Conservation (phyloP, 495 filamentous ascomycete species). For the Neurospora sp. region DNA sequence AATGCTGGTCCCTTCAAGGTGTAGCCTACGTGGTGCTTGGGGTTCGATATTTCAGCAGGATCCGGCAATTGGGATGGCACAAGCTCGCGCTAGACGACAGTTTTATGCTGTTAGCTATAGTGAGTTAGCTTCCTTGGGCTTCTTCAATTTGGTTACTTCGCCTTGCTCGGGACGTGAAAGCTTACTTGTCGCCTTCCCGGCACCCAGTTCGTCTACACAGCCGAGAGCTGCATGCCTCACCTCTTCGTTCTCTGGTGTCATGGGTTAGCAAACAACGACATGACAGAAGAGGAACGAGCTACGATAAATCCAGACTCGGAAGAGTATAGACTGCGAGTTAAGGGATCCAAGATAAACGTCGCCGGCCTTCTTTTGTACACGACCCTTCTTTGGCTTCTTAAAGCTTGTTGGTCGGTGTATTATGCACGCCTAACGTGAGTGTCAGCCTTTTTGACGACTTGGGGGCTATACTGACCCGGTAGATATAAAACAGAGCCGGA, state of each 20-base stretch:
- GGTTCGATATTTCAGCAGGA: constrained; percentile 17
- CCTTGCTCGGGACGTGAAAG: neutral
- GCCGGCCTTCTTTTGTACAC: constrained; percentile 48
- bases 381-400: constrained; percentile 44
- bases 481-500: constrained; percentile 23
- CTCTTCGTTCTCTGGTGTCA: constrained; percentile 17
- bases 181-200: constrained; percentile 3
- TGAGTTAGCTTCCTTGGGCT: constrained; percentile 19
- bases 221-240: constrained; percentile 25
- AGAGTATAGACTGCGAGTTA: constrained; percentile 40
- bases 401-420: constrained; percentile 49
- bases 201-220: constrained; percentile 27
- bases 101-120: constrained; percentile 43
- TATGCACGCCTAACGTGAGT: constrained; percentile 45
- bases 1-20: constrained; percentile 23
- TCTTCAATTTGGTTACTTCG: neutral
- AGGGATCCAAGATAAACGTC: constrained; percentile 48
- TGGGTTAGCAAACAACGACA: constrained; percentile 41
- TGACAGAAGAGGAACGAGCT: constrained; percentile 39
- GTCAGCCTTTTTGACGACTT: neutral
- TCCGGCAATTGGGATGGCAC: constrained; percentile 15
- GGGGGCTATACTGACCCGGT: neutral
- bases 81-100: constrained; percentile 36
- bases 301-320: constrained; percentile 25
- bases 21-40: constrained; percentile 15